phyloP scores from a whole-genome alignment of 1,284 basidiomycete genomes.

The Cryptococcus sp. region DNA sequence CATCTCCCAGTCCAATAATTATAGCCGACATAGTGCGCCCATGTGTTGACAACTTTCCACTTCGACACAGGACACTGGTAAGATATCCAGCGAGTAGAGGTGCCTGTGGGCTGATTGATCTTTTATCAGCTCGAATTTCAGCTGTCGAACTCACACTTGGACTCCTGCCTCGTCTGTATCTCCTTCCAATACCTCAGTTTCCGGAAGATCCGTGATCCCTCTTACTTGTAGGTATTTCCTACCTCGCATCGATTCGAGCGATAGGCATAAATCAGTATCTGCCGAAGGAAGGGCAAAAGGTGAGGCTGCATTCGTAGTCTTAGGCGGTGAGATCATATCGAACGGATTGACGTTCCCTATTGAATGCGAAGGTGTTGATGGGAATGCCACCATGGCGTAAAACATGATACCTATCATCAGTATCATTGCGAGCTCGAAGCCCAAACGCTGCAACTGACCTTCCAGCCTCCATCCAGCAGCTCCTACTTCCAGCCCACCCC shows the following conservation, averaged over 20 bases:
- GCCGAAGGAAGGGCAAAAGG: conserved; percentile 23
- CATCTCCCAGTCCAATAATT: conserved; percentile 43
- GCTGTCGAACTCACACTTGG: conserved; percentile 21
- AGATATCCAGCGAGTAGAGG: conserved; percentile 38
- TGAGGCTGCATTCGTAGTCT: conserved; percentile 10
- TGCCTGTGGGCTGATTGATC: conserved; percentile 29
- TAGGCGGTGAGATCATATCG: conserved; percentile 8
- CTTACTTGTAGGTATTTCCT: conserved; percentile 40
- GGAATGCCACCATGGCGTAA: conserved; percentile 34
- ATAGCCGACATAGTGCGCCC: conserved; percentile 37
- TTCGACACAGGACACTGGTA: conserved; percentile 32
- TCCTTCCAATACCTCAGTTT: conserved; percentile 33
- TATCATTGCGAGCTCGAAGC: background rate
- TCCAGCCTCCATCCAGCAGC: conserved; percentile 43
- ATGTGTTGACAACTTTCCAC: conserved; percentile 16
- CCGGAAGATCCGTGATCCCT: conserved; percentile 28
- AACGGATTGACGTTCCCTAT: conserved; percentile 23
- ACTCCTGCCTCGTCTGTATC: conserved; percentile 23
- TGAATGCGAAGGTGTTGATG: conserved; percentile 16
- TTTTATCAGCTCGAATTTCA: conserved; percentile 1
- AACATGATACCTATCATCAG: conserved; percentile 41
- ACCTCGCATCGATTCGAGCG: conserved; percentile 46
- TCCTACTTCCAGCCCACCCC: conserved; percentile 46
- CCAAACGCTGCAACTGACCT: too few relatives aligned
- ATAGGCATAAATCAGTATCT: conserved; percentile 45